Conservation (phyloP, 306 rosid genomes). For the Delonix regia region DNA sequence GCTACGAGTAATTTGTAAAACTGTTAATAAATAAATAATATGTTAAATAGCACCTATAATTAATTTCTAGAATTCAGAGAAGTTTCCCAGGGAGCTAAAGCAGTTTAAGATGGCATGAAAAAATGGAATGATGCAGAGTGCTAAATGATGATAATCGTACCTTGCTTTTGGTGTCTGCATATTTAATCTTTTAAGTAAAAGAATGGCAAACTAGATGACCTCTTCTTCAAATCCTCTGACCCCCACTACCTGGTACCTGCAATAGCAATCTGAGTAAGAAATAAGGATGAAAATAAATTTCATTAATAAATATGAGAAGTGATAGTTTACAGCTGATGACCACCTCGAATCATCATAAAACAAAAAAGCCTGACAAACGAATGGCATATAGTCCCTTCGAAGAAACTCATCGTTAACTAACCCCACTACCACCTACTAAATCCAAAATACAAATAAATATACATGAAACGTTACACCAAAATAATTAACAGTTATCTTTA, state of each 20-base stretch:
- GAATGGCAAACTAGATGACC: slow-evolving; percentile 40
- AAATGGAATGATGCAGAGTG: slow-evolving; percentile 13
- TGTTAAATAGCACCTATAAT: not conserved
- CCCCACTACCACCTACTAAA: slow-evolving; percentile 71
- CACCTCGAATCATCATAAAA: slow-evolving; percentile 40
- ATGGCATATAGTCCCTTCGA: slow-evolving; percentile 55
- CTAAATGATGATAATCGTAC: slow-evolving; percentile 50
- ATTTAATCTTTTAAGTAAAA: slow-evolving; percentile 31
- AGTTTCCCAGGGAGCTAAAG: not conserved
- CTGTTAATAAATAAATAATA: not conserved
- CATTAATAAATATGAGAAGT: slow-evolving; percentile 45
- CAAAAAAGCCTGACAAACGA: slow-evolving; percentile 46
- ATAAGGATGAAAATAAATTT: slow-evolving; percentile 51
- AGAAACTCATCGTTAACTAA: slow-evolving; percentile 57
- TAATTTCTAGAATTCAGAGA: not conserved
- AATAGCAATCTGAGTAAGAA: slow-evolving; percentile 50
- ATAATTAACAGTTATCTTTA: slow-evolving; percentile 37
- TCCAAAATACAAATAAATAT: slow-evolving; percentile 17
- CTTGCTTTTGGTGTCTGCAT: slow-evolving; percentile 89
- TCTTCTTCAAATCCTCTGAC: slow-evolving; percentile 54
- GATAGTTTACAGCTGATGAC: slow-evolving; percentile 28
- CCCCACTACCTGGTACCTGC: slow-evolving; percentile 68
- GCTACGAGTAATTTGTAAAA: too few species aligned
- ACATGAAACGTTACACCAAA: slow-evolving; percentile 31
- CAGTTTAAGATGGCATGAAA: not conserved